Conservation (phyloP, 257 asterid species). For the Solanum commersonii region DNA sequence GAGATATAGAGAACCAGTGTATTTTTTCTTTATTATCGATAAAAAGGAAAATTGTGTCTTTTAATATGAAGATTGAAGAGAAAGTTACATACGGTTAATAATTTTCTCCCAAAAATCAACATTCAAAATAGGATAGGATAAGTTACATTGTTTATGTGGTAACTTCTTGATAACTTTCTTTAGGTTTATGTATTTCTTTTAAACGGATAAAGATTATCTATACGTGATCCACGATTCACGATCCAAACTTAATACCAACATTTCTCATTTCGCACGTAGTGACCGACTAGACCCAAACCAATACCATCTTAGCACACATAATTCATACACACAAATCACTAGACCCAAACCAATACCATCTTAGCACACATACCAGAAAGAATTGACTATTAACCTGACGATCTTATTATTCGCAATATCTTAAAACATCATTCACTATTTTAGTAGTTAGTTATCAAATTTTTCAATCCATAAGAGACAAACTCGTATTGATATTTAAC, state of each 20-base stretch:
- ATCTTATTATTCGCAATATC: neutral
- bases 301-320: no score
- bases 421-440: no score
- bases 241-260: no score
- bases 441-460: neutral
- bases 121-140: no score
- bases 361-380: neutral
- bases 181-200: no score
- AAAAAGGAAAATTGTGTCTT: neutral
- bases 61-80: neutral
- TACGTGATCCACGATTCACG: rapidly evolving
- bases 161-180: no score
- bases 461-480: rapidly evolving
- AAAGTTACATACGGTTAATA: no score
- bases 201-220: no score
- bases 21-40: no score
- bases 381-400: neutral
- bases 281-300: no score
- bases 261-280: neutral
- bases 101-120: neutral
- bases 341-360: neutral
- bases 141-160: neutral
- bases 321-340: no score
- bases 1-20: rapidly evolving
- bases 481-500: neutral